Percentiles rank a stretch among this genome's conserved stretches.
These are phyloP conservation scores for Cotoneaster glaucophyllus DNA, from an alignment of 306 rosid species.

Conservation along the genomic window DNA sequence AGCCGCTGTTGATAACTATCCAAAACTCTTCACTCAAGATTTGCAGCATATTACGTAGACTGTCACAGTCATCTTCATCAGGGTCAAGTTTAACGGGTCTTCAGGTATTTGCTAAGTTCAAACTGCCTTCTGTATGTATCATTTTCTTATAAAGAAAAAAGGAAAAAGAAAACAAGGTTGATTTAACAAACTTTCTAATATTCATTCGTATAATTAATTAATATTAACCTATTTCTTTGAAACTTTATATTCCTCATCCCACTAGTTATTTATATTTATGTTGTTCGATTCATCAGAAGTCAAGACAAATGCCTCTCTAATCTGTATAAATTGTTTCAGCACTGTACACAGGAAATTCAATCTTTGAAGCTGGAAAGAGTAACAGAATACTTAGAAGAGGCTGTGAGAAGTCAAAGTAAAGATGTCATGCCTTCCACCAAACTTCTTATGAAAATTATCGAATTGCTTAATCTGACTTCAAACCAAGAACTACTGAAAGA, in stretches of 20 bases:
- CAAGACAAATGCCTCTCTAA: slow-evolving; percentile 21
- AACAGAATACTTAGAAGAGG: slow-evolving; percentile 59
- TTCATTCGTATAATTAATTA: not conserved
- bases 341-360: slow-evolving; percentile 58
- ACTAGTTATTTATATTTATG: not conserved
- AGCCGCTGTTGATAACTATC: slow-evolving; percentile 53
- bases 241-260: not conserved
- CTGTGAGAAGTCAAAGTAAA: slow-evolving; percentile 46
- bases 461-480: slow-evolving; percentile 52
- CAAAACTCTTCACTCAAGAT: slow-evolving; percentile 44
- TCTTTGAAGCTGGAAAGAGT: slow-evolving; percentile 56
- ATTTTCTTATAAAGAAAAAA: not conserved
- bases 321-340: slow-evolving; percentile 41
- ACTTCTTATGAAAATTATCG: slow-evolving; percentile 49
- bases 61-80: slow-evolving; percentile 41
- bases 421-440: slow-evolving; percentile 37
- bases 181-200: slow-evolving; percentile 13
- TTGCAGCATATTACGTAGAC: slow-evolving; percentile 44
- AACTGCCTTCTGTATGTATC: not conserved
- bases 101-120: slow-evolving; percentile 50
- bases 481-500: slow-evolving; percentile 78
- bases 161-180: not conserved
- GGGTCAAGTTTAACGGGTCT: slow-evolving; percentile 43
- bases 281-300: slow-evolving; percentile 2
- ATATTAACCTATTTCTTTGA: not conserved